Conservation (phyloP, 495 filamentous ascomycete genomes). For the Podospora pseudocomata region DNA sequence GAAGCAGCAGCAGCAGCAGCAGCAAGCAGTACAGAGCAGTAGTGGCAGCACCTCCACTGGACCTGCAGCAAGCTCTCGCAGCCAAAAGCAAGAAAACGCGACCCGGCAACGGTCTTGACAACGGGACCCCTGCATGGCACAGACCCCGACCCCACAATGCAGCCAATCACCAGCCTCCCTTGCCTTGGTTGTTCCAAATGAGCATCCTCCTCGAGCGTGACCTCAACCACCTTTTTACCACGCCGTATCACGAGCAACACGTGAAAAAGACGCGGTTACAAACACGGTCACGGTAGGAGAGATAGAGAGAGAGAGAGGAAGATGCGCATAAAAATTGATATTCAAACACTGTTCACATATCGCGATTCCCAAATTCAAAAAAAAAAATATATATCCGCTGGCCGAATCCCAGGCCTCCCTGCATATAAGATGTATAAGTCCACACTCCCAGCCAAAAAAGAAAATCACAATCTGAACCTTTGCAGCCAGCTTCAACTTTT, state of each 20-base stretch:
- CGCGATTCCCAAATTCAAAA: neutral
- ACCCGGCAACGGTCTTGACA: conserved; percentile 8
- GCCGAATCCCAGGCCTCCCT: neutral
- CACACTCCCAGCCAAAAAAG: neutral
- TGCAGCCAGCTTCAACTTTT: neutral
- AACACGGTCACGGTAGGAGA: neutral
- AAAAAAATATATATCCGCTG: neutral
- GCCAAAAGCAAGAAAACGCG: neutral
- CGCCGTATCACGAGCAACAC: neutral
- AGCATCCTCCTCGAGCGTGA: neutral
- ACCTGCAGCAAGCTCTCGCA: too few relatives aligned
- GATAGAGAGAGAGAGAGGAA: too few relatives aligned
- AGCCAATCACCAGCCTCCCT: neutral
- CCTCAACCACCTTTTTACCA: neutral
- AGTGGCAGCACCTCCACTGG: too few relatives aligned
- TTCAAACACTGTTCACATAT: neutral
- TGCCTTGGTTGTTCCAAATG: neutral
- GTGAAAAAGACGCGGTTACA: neutral
- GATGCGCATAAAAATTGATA: neutral
- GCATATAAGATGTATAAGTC: neutral
- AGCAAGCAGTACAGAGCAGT: too few relatives aligned
- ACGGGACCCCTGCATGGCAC: neutral
- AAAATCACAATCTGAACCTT: neutral
- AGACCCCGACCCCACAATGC: neutral
- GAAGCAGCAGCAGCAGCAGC: too few relatives aligned